Evolutionary conservation across 2,329 filamentous ascomycete genomes (phyloP).

Genomic region (Penicillium sp.): DNA sequence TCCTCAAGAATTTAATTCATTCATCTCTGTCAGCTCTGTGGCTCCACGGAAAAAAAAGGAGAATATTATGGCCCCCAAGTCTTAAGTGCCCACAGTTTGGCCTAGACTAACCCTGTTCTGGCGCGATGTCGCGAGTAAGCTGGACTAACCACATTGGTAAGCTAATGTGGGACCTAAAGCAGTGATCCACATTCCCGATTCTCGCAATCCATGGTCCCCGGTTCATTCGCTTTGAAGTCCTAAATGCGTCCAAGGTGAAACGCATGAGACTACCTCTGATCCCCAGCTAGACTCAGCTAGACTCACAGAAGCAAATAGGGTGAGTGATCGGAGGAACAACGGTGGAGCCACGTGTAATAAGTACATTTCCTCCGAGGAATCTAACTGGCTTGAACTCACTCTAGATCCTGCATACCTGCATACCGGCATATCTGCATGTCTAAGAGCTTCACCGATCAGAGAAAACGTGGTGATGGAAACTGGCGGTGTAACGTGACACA

Average conservation of each 20-base stretch:
- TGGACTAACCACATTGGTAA: not conserved
- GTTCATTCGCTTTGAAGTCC: not conserved
- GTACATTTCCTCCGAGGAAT: not conserved
- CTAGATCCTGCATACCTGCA: not conserved
- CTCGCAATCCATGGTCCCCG: not conserved
- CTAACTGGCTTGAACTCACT: not conserved
- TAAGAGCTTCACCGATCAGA: not conserved
- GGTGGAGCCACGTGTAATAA: not conserved
- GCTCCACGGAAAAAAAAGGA: not conserved
- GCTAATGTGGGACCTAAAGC: not conserved
- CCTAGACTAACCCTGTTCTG: not conserved
- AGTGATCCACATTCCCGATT: not conserved
- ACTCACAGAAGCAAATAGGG: no score
- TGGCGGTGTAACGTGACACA: slow-evolving; percentile 4
- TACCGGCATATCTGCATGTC: not conserved
- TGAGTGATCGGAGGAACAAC: not conserved
- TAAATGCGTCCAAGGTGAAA: not conserved
- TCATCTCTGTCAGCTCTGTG: no score
- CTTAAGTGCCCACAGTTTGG: not conserved
- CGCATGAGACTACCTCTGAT: not conserved
- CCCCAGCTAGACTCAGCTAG: no score
- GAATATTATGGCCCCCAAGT: not conserved
- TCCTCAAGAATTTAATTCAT: no score
- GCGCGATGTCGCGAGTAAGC: not conserved
- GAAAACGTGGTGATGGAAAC: not conserved